These are phyloP conservation scores for Syzygium malaccense DNA, from an alignment of 441 rosid genomes.

Conservation along the genomic window DNA sequence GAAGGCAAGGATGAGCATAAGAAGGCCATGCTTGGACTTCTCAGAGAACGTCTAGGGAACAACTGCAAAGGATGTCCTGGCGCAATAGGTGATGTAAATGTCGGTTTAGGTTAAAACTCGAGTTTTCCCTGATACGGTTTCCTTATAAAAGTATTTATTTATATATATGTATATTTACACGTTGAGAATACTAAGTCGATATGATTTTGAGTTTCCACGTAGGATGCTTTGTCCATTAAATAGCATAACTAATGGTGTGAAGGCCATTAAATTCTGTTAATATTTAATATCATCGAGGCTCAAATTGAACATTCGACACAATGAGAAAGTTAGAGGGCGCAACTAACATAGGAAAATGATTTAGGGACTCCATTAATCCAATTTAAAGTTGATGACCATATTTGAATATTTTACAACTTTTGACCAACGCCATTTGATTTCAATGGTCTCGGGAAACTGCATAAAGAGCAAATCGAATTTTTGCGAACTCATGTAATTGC, in stretches of 20 bases:
- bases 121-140: too few relatives aligned
- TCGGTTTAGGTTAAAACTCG: too few relatives aligned
- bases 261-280: not conserved
- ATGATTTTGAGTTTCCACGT: not conserved
- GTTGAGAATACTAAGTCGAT: not conserved
- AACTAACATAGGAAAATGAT: not conserved
- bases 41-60: not conserved
- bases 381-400: not conserved
- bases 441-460: not conserved
- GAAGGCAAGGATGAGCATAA: not conserved
- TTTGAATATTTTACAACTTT: not conserved
- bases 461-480: not conserved
- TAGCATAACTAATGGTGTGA: not conserved
- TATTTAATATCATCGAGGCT: not conserved
- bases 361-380: not conserved
- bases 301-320: not conserved
- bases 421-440: not conserved
- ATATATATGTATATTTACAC: not conserved
- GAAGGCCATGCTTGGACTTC: not conserved
- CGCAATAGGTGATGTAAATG: too few relatives aligned
- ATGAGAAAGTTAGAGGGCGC: not conserved
- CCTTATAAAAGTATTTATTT: too few relatives aligned
- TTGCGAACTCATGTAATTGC: not conserved
- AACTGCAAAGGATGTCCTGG: not conserved
- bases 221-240: not conserved